Evolutionary conservation across 441 rosid species (phyloP).

Genomic region (Flueggea neowawraea): DNA sequence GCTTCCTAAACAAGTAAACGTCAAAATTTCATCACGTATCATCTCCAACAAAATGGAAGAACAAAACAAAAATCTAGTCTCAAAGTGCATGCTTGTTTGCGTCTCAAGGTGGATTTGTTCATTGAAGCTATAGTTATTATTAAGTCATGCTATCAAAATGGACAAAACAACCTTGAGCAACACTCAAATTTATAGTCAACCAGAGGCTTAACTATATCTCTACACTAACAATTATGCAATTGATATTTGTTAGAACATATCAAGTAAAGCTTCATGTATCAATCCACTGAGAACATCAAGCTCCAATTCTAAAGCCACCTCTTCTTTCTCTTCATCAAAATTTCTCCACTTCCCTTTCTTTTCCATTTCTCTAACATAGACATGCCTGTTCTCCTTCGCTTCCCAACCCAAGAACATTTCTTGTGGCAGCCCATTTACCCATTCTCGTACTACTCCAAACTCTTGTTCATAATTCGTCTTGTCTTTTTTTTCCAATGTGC

Average conservation of each 20-base stretch:
- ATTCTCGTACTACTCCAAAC: slow-evolving; percentile 37
- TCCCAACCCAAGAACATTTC: slow-evolving; percentile 60
- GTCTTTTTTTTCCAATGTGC: not conserved
- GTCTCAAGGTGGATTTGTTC: slow-evolving; percentile 20
- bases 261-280: slow-evolving; percentile 48
- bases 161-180: slow-evolving; percentile 13
- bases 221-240: too few species aligned
- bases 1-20: too few species aligned
- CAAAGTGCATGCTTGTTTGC: not conserved
- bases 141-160: slow-evolving; percentile 10
- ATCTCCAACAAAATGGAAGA: not conserved
- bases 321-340: slow-evolving; percentile 27
- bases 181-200: too few species aligned
- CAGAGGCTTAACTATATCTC: too few species aligned
- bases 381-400: slow-evolving; percentile 35
- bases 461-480: slow-evolving; percentile 4
- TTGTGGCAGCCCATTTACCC: slow-evolving; percentile 46
- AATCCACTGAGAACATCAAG: slow-evolving; percentile 36
- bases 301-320: slow-evolving; percentile 42
- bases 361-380: slow-evolving; percentile 51
- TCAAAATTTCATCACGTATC: not conserved
- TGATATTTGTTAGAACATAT: slow-evolving; percentile 18
- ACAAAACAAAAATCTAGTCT: slow-evolving; percentile 1
- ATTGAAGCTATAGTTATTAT: slow-evolving; percentile 3
- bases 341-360: slow-evolving; percentile 31